Evolutionary conservation across 768 basidiomycete genomes (phyloP).

Genomic region (Lepiota venenata): DNA sequence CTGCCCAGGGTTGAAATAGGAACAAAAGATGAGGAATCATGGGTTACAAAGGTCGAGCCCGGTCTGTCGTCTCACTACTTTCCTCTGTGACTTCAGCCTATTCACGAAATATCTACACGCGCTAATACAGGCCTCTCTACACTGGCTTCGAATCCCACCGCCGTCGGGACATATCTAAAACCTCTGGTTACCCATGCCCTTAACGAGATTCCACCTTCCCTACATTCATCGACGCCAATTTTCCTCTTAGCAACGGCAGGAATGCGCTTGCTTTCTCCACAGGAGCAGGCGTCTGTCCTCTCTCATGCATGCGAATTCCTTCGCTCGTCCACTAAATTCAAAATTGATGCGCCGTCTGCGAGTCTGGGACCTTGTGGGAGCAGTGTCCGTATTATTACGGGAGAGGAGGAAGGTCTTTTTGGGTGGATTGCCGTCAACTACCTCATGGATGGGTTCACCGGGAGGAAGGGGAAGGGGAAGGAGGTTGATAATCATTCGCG

Average conservation of each 20-base stretch:
- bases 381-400: too few species aligned
- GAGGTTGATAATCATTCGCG: too few species aligned
- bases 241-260: slow-evolving; percentile 97
- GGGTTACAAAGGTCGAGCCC: slow-evolving; percentile 91
- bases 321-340: too few species aligned
- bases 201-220: slow-evolving; percentile 80
- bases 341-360: too few species aligned
- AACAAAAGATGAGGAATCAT: slow-evolving; percentile 70
- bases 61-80: slow-evolving; percentile 49
- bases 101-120: neutral
- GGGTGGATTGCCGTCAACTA: slow-evolving; percentile 99
- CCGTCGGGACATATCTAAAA: slow-evolving; percentile 70
- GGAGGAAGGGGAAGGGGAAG: slow-evolving; percentile 22
- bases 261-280: slow-evolving; percentile 89
- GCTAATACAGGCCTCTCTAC: slow-evolving; percentile 77
- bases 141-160: too few species aligned
- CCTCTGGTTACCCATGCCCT: slow-evolving; percentile 85
- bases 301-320: too few species aligned
- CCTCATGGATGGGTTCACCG: slow-evolving; percentile 92
- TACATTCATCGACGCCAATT: slow-evolving; percentile 81
- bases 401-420: slow-evolving; percentile 96
- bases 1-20: slow-evolving; percentile 93
- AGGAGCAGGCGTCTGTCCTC: too few species aligned
- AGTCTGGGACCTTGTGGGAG: too few species aligned
- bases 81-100: neutral